Conservation (phyloP, 2,329 filamentous ascomycete genomes). For the Nannizziopsis barbatae region DNA sequence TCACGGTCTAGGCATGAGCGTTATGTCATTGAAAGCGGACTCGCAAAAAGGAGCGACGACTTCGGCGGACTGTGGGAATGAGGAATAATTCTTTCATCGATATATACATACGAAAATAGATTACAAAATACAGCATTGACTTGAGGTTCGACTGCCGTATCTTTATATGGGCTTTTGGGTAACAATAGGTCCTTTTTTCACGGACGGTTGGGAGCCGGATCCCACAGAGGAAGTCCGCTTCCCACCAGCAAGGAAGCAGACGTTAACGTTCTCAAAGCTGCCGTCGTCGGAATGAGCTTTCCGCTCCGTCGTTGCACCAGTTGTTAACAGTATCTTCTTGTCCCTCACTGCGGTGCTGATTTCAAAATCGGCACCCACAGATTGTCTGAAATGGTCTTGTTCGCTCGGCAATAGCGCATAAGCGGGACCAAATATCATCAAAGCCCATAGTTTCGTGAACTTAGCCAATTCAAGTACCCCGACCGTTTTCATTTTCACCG, state of each 20-base stretch:
- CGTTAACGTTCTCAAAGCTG: constrained; percentile 7
- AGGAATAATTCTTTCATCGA: neutral
- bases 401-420: constrained; percentile 8
- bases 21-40: constrained; percentile 4
- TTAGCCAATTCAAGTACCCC: constrained; percentile 7
- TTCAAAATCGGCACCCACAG: constrained; percentile 7
- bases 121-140: neutral
- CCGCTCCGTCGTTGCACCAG: constrained; percentile 5
- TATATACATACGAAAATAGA: neutral
- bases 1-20: constrained; percentile 7
- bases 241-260: constrained; percentile 2
- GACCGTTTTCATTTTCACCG: constrained; percentile 8
- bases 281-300: constrained; percentile 4
- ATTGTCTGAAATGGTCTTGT: constrained; percentile 10
- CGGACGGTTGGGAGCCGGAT: neutral
- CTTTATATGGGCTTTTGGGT: neutral
- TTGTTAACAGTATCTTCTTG: constrained; percentile 8
- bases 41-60: neutral
- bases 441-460: constrained; percentile 10
- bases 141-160: neutral
- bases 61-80: neutral
- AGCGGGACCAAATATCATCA: constrained; percentile 8
- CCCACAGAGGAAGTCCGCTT: neutral
- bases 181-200: neutral
- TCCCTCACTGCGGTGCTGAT: constrained; percentile 5